These are phyloP conservation scores for Trichoderma atrobrunneum DNA, from an alignment of 2,329 filamentous ascomycete species.

Conservation along the genomic window DNA sequence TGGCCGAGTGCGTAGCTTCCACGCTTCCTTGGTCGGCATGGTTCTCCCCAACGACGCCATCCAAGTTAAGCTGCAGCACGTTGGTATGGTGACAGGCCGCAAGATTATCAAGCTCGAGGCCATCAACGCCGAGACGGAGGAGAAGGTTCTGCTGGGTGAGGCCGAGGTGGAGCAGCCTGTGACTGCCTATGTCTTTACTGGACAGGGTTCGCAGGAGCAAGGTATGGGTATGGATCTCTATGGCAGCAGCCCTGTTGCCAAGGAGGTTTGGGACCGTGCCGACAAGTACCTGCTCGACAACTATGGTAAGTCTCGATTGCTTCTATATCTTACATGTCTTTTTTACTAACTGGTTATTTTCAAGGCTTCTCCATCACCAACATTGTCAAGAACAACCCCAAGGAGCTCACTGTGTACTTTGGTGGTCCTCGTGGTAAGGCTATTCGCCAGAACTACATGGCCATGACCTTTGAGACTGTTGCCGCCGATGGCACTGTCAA, in stretches of 20 bases:
- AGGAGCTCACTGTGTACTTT: conserved; percentile 97
- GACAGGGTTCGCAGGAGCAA: conserved; percentile 97
- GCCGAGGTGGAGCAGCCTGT: conserved; percentile 97
- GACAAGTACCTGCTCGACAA: conserved; percentile 99
- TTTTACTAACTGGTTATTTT: not conserved
- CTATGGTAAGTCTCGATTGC: conserved; percentile 65
- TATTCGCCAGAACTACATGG: conserved; percentile 98
- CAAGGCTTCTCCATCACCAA: conserved; percentile 92
- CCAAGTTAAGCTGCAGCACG: conserved; percentile 90
- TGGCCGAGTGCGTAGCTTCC: conserved; percentile 94
- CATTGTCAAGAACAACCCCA: conserved; percentile 99
- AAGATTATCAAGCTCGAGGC: conserved; percentile 99
- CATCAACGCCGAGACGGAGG: conserved; percentile 90
- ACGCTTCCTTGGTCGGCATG: conserved; percentile 96
- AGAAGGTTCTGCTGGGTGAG: conserved; percentile 92
- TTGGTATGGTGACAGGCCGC: conserved; percentile 95
- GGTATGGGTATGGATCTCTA: conserved; percentile 99
- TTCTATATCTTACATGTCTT: not conserved
- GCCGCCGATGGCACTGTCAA: conserved; percentile 88
- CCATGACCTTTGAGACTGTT: conserved; percentile 99
- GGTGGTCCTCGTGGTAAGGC: conserved; percentile 95
- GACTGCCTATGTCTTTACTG: conserved; percentile 96
- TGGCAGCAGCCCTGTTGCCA: conserved; percentile 85
- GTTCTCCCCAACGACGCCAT: conserved; percentile 95
- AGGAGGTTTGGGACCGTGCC: conserved; percentile 96